Evolutionary conservation across 768 basidiomycete genomes (phyloP), one percentile per base, ranked within the genome.

Genomic region (Clitopilus passeckerianus): DNA sequence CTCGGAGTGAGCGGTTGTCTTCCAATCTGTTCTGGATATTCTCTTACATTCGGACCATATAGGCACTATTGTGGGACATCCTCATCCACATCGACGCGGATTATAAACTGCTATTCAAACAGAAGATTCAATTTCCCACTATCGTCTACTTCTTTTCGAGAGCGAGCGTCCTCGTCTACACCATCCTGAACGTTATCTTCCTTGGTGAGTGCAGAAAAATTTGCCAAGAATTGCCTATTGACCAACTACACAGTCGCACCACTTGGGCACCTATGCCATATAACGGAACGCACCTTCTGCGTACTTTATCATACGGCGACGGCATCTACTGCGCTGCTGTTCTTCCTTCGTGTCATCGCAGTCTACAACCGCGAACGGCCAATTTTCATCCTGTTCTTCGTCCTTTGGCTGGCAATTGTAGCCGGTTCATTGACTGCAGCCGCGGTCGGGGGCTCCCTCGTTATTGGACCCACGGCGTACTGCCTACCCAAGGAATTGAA

Each of bases 11-110:
- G 53, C 20, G 9, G 6, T 15, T 7, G 33, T 14, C 15, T 53
- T 33, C 16, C 22, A 9, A 24, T 53, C 10, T 53, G 53, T 53
- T 22, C 6, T 24, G 16, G 4, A 1, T 6, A 33, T 10, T 24
- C 15, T 24, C 23, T 53, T 9, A 53, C 53, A 33, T 53, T 22
- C 8, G 16, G n/a, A 18, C 44, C 22, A 18, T 10, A 10, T 43
- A 72, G 70, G 60, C 66, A 22, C 57, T 68, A 12, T 57, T 68
- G 6, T 74, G 71, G 72, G 72, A 74, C 53, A 60, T 72, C 23
- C 30, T 71, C 20, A 30, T 59, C 22, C 68, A 71, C 54, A 16
- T 71, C 8, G 15, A 43, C 6, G 55, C 57, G 4, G 69, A 72
- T 53, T 67, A 63, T 18, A 59, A 59, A 53, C 56, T 72, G 7